Conservation (phyloP, 805 yeast species). For the Saturnispora besseyi region DNA sequence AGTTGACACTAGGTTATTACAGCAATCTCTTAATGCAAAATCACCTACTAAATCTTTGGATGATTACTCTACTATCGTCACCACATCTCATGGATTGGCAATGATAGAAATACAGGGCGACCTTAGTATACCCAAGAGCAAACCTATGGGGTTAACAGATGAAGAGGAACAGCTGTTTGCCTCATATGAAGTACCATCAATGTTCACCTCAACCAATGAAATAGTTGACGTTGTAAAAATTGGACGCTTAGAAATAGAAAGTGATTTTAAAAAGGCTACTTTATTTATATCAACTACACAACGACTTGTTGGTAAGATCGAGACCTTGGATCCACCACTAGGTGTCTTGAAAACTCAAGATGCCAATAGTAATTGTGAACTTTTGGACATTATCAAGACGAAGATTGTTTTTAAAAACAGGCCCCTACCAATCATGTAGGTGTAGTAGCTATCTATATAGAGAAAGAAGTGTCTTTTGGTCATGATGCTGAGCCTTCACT, state of each 20-base stretch:
- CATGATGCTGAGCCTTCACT: too few species aligned
- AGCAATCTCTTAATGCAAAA: neutral
- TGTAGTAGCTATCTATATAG: neutral
- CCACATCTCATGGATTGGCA: constrained; percentile 49
- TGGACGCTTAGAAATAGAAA: constrained; percentile 41
- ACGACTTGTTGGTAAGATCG: constrained; percentile 53
- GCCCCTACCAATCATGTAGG: constrained; percentile 70
- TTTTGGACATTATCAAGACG: constrained; percentile 50
- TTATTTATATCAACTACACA: constrained; percentile 62
- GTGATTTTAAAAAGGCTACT: constrained; percentile 40
- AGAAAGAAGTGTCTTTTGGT: neutral
- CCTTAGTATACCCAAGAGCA: constrained; percentile 38
- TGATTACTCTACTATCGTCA: neutral
- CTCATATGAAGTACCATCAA: constrained; percentile 19
- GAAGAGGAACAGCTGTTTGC: constrained; percentile 31
- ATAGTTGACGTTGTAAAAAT: constrained; percentile 32
- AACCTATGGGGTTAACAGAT: constrained; percentile 26
- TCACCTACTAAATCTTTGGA: neutral
- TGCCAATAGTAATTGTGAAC: constrained; percentile 28
- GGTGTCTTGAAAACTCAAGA: constrained; percentile 41
- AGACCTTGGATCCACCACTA: constrained; percentile 52
- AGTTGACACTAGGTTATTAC: neutral
- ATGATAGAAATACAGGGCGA: constrained; percentile 71
- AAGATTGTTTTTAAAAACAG: constrained; percentile 57
- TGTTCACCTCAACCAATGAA: constrained; percentile 2